These are phyloP conservation scores for Phialophora chinensis DNA, from an alignment of 2,329 filamentous ascomycete genomes.

Conservation along the genomic window DNA sequence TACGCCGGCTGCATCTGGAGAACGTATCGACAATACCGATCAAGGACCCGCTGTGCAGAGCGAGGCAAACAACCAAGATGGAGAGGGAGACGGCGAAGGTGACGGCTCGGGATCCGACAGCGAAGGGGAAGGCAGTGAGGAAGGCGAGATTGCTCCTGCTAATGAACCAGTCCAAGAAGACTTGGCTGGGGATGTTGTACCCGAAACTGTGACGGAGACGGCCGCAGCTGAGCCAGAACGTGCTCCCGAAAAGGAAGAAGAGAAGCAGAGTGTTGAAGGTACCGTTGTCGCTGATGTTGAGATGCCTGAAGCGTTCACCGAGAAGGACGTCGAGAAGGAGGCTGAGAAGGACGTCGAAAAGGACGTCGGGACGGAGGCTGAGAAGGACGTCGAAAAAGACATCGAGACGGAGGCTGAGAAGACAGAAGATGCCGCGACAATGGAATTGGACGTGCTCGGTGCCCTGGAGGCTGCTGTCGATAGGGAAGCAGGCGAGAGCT, in stretches of 20 bases:
- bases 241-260: slow-evolving; percentile 7
- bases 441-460: slow-evolving; percentile 30
- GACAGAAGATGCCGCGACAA: background rate
- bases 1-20: slow-evolving; percentile 12
- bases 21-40: slow-evolving; percentile 12
- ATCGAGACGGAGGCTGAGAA: background rate
- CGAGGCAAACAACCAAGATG: slow-evolving; percentile 19
- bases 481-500: slow-evolving; percentile 16
- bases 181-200: slow-evolving; percentile 1
- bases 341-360: background rate
- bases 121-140: slow-evolving; percentile 40
- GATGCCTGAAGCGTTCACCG: background rate
- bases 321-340: background rate
- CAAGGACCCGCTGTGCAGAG: slow-evolving; percentile 10
- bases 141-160: slow-evolving; percentile 37
- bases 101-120: slow-evolving; percentile 29
- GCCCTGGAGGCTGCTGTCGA: slow-evolving; percentile 30
- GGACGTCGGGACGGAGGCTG: background rate
- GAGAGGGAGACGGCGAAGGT: slow-evolving; percentile 20
- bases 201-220: slow-evolving; percentile 4
- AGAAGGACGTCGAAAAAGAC: background rate
- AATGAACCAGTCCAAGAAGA: background rate
- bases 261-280: slow-evolving; percentile 5
- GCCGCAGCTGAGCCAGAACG: slow-evolving; percentile 4
- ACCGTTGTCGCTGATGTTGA: slow-evolving; percentile 9